Base-by-base conservation (phyloP, 2,329 filamentous ascomycete genomes). In the Botrytis hyacinthi region DNA sequence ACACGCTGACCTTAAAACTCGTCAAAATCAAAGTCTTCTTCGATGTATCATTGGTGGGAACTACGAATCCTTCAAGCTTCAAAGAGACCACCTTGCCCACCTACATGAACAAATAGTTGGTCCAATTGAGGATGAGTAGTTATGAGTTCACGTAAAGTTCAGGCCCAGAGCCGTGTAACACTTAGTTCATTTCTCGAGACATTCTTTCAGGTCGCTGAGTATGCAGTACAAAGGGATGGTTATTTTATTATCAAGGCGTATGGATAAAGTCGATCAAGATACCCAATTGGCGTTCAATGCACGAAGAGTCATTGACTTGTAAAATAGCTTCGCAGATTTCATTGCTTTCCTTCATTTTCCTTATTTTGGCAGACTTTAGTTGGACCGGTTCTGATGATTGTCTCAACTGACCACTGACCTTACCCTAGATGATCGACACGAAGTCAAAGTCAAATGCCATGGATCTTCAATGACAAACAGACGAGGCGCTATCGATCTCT, bases 41-140 rank as follows among this genome's bases (percentile, higher is more conserved):
- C 88, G 88, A 48, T 86, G 89, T 57, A 87, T 97, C 57, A 84
- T 97, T 71, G 91, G 87, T 18, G 94, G 93, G 71, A 91, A 97
- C 79, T 98, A 97, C 82, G 87, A 87, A 9, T 88, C 89, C 3
- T 97, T 97, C 79, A 84, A 87, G 32, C 82, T 85, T 60, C 93
- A 97, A 81, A 88, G 94, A 70, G 84, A 87, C 20, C 91, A 81
- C 74, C 79, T 82, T 59, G 76, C 75, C 20, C 78, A 80, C 70
- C 67, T 81, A 32, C 76, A 81, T 66, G 78, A 81, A 69, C 67
- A 75, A 44, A 73, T 78, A 12, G 73, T 76, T 68, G 76, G 78
- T 37, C 78, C 77, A 22, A 65, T 78, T 57, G 62, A 75, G 16
- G 73, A 73, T 40, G 69, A 54, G 40, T 71, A 44, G 71, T 73